Conservation (phyloP, 108 stramenopile species). For the Schizochytrium sp. region DNA sequence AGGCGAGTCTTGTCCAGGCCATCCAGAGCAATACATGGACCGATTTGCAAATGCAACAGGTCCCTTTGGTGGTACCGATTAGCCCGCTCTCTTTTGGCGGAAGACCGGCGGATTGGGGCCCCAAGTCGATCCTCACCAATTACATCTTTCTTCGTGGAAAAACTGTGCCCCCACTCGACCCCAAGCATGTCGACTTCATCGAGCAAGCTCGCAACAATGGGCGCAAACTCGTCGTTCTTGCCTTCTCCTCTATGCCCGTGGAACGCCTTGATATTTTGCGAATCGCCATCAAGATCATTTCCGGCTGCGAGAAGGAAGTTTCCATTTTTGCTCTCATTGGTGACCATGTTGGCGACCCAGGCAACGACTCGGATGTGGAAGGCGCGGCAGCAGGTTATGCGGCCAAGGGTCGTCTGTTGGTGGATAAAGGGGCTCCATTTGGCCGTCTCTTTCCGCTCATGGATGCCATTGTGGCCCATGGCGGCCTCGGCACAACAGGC, state of each 20-base stretch:
- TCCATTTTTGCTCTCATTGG: background rate
- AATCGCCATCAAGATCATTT: background rate
- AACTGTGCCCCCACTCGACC: background rate
- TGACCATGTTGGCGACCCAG: background rate
- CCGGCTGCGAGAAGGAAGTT: background rate
- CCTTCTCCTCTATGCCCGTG: background rate
- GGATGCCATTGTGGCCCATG: background rate
- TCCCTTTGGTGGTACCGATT: background rate
- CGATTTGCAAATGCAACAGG: background rate
- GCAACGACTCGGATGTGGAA: background rate
- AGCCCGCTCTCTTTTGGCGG: background rate
- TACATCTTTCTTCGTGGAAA: background rate
- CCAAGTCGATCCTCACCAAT: background rate
- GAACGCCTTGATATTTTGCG: background rate
- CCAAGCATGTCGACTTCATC: background rate
- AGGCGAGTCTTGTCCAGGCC: background rate
- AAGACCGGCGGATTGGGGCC: background rate
- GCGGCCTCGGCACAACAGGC: slow-evolving; percentile 1
- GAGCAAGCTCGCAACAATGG: background rate
- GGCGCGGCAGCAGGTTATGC: background rate
- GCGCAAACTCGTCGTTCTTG: background rate
- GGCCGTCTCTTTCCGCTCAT: background rate
- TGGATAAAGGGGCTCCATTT: background rate
- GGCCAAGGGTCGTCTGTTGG: background rate
- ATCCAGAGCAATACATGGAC: slow-evolving; percentile 4